Conservation (phyloP, 2,329 filamentous ascomycete species). For the Penicillium sclerotigenum region DNA sequence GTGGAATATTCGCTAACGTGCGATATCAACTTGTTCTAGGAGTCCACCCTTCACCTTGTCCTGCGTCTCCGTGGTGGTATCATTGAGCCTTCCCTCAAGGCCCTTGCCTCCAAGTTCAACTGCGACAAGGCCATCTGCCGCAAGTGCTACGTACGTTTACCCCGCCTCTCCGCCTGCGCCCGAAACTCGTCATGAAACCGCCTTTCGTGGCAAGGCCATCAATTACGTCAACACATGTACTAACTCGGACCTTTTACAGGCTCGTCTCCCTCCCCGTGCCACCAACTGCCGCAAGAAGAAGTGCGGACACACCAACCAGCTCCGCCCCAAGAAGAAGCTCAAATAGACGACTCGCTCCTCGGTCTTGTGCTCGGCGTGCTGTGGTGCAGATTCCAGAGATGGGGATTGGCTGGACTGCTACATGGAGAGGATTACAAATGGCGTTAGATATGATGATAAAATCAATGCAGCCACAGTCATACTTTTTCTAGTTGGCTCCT, state of each 20-base stretch:
- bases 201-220: background rate
- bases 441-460: slow-evolving; percentile 42
- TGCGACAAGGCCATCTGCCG: slow-evolving; percentile 99
- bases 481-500: slow-evolving; percentile 37
- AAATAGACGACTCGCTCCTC: slow-evolving; percentile 60
- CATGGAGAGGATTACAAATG: slow-evolving; percentile 36
- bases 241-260: slow-evolving; percentile 36
- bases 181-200: background rate
- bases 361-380: slow-evolving; percentile 48
- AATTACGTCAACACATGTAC: slow-evolving; percentile 6
- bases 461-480: slow-evolving; percentile 37
- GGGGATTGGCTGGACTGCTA: slow-evolving; percentile 35
- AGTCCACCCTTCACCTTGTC: slow-evolving; percentile 97
- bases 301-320: slow-evolving; percentile 99
- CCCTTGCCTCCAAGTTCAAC: slow-evolving; percentile 98
- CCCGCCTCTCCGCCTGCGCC: background rate
- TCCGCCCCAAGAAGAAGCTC: slow-evolving; percentile 99
- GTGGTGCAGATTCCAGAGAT: slow-evolving; percentile 30
- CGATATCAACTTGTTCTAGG: slow-evolving; percentile 51
- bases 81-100: slow-evolving; percentile 98
- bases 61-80: slow-evolving; percentile 99
- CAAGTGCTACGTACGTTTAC: slow-evolving; percentile 92
- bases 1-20: slow-evolving; percentile 32
- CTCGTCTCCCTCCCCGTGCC: slow-evolving; percentile 91
- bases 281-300: slow-evolving; percentile 99